These are phyloP conservation scores for Durotheca rogersii DNA, from an alignment of 495 filamentous ascomycete genomes.

Conservation along the genomic window DNA sequence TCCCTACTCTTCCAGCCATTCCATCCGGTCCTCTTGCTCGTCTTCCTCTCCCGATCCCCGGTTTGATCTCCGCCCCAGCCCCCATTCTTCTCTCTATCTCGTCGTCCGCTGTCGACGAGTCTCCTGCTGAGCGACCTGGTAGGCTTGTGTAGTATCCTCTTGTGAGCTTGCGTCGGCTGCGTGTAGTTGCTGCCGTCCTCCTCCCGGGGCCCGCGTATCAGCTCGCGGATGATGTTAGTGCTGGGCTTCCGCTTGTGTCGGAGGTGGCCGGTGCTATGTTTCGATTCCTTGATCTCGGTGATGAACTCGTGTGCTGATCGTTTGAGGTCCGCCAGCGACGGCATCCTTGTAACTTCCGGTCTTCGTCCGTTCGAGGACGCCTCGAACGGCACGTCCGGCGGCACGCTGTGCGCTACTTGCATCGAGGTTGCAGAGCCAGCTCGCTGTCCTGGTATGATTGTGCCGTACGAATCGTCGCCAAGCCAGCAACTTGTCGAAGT, in stretches of 20 bases:
- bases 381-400: constrained; percentile 18
- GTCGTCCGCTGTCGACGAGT: not conserved
- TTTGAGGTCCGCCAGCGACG: constrained; percentile 24
- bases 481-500: constrained; percentile 2
- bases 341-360: constrained; percentile 23
- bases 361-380: constrained; percentile 10
- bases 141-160: too few species aligned
- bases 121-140: too few species aligned
- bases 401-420: constrained; percentile 19
- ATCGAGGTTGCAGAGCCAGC: constrained; percentile 20
- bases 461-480: constrained; percentile 18
- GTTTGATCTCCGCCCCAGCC: not conserved
- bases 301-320: constrained; percentile 27
- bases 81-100: not conserved
- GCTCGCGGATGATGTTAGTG: constrained; percentile 15
- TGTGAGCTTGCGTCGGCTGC: too few species aligned
- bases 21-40: not conserved
- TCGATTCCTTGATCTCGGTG: constrained; percentile 28
- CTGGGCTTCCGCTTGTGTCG: constrained; percentile 16
- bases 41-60: too few species aligned
- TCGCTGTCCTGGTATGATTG: constrained; percentile 22
- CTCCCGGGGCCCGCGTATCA: constrained; percentile 27
- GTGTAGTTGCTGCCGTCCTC: constrained; percentile 10
- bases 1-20: not conserved
- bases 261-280: constrained; percentile 17